Evolutionary conservation across 129 eudicot genomes (phyloP).

Genomic region (Logfia minima): DNA sequence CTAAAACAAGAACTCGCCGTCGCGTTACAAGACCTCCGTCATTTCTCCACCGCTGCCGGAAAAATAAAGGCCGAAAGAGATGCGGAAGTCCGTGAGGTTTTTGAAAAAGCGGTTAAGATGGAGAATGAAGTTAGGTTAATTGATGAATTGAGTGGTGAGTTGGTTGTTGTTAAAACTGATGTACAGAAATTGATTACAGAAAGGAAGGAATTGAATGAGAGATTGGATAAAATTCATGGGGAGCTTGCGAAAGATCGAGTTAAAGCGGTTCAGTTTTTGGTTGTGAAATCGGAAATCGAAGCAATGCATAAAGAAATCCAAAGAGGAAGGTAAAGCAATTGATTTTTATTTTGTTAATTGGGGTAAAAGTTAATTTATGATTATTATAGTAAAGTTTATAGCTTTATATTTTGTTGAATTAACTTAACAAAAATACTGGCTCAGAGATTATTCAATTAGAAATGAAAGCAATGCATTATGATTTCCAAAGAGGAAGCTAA

Average conservation of each 20-base stretch:
- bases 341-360: neutral
- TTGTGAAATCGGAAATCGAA: conserved; percentile 50
- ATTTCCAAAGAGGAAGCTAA: neutral
- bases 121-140: conserved; percentile 55
- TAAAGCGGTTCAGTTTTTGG: conserved; percentile 34
- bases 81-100: conserved; percentile 54
- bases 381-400: neutral
- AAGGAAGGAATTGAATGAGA: conserved; percentile 47
- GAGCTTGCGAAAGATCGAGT: conserved; percentile 34
- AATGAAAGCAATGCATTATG: neutral
- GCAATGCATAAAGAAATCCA: conserved; percentile 52
- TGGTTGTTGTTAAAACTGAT: conserved; percentile 55
- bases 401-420: neutral
- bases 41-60: conserved; percentile 45
- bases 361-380: neutral
- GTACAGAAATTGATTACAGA: conserved; percentile 49
- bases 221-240: conserved; percentile 34
- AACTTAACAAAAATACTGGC: no score
- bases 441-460: no score
- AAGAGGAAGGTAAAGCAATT: conserved; percentile 59
- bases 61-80: conserved; percentile 58
- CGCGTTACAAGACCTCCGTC: conserved; percentile 63
- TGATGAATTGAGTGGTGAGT: conserved; percentile 43
- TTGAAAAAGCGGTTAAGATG: conserved; percentile 47
- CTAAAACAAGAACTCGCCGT: conserved; percentile 69